Evolutionary conservation across 345 rosid genomes (phyloP).

Genomic region (Clausena lansium): DNA sequence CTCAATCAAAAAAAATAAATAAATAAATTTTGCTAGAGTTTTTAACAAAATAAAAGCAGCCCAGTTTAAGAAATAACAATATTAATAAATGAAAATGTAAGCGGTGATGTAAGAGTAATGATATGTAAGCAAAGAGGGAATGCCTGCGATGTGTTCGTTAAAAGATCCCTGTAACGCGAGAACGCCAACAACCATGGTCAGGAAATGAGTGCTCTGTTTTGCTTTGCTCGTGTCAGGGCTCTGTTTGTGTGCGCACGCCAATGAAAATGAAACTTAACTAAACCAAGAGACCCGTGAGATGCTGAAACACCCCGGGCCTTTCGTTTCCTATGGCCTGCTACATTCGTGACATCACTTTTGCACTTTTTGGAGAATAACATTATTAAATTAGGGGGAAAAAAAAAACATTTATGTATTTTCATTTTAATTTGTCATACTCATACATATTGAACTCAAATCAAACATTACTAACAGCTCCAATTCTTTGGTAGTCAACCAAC

Average conservation of each 20-base stretch:
- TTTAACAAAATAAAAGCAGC: neutral
- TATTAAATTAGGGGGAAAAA: too few species aligned
- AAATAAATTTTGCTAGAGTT: neutral
- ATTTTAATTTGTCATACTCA: too few species aligned
- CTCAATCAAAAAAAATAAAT: neutral
- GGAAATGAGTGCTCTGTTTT: neutral
- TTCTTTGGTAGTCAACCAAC: too few species aligned
- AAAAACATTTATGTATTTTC: too few species aligned
- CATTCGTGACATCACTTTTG: too few species aligned
- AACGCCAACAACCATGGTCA: constrained; percentile 80
- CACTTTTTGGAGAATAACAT: too few species aligned
- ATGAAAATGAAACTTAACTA: neutral
- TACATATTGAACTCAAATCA: too few species aligned
- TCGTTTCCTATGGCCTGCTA: neutral
- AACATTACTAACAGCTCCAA: too few species aligned
- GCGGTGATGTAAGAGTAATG: neutral
- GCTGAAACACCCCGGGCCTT: constrained; percentile 2
- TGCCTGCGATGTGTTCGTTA: constrained; percentile 93
- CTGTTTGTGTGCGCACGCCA: neutral
- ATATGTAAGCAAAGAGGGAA: neutral
- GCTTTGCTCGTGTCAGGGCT: constrained; percentile 1
- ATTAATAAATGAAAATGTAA: neutral
- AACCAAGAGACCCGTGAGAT: neutral
- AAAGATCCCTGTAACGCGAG: constrained; percentile 96
- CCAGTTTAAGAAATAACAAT: neutral